These are phyloP conservation scores for Silene coronaria DNA, from an alignment of 179 eudicot genomes.

Conservation along the genomic window DNA sequence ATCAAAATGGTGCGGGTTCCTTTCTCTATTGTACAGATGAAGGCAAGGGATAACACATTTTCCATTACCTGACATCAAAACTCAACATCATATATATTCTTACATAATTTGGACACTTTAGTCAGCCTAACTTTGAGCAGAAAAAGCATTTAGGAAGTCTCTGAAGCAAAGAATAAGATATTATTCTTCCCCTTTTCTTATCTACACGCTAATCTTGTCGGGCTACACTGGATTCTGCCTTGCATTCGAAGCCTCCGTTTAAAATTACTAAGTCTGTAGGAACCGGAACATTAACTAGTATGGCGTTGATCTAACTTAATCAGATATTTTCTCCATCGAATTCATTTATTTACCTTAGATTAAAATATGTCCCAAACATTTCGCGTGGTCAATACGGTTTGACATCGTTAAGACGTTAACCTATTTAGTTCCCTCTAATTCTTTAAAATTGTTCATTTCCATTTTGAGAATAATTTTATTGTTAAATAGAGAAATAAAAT, in stretches of 20 bases:
- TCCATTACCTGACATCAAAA: background rate
- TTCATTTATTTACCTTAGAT: no score
- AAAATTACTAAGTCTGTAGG: background rate
- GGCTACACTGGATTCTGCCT: constrained; percentile 15
- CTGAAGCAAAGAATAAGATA: constrained; percentile 17
- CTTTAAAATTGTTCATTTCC: no score
- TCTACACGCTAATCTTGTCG: constrained; percentile 12
- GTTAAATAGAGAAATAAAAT: no score
- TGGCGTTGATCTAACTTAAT: no score
- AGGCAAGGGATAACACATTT: constrained; percentile 18
- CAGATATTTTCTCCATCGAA: no score
- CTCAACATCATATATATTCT: background rate
- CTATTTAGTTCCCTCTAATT: no score
- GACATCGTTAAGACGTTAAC: no score
- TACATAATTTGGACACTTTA: background rate
- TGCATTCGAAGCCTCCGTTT: constrained; percentile 15
- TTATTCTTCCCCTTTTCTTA: constrained; percentile 9
- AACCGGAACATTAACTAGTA: background rate
- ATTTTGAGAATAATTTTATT: no score
- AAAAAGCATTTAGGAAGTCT: background rate
- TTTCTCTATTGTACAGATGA: background rate
- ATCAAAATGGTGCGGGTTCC: background rate
- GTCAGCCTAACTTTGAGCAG: background rate
- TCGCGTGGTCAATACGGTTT: no score
- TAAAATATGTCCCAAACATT: no score